Evolutionary conservation across 257 asterid species (phyloP).

Genomic region (Fraxinus quadrangulata): DNA sequence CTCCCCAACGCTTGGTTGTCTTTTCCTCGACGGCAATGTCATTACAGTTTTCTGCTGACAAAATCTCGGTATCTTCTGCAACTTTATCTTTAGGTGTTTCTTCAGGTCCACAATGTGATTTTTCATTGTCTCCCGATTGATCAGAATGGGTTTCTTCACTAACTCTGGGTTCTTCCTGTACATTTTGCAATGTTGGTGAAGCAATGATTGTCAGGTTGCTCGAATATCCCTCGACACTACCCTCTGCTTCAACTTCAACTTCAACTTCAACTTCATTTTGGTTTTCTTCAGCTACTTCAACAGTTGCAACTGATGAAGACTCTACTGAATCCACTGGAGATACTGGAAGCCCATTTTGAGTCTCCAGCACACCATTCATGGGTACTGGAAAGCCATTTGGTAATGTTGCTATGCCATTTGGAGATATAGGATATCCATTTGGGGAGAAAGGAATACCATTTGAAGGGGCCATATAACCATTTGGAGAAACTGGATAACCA

Average conservation of each 20-base stretch:
- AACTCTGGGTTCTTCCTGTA: constrained; percentile 31
- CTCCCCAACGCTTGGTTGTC: constrained; percentile 71
- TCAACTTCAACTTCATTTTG: constrained; percentile 18
- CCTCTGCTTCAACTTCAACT: constrained; percentile 29
- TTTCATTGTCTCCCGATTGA: constrained; percentile 35
- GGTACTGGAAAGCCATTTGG: constrained; percentile 39
- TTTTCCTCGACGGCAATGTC: constrained; percentile 39
- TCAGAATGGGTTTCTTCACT: constrained; percentile 35
- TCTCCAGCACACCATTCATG: constrained; percentile 37
- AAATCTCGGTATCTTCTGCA: constrained; percentile 31
- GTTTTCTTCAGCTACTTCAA: constrained; percentile 39
- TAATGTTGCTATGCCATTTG: constrained; percentile 38
- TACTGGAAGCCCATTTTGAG: constrained; percentile 39
- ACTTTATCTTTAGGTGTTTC: constrained; percentile 31
- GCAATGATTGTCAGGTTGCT: constrained; percentile 17
- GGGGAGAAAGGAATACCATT: constrained; percentile 42
- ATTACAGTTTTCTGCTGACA: constrained; percentile 30
- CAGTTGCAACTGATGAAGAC: constrained; percentile 39
- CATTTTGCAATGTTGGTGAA: constrained; percentile 24
- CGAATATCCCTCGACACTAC: constrained; percentile 30
- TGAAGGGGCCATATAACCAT: constrained; percentile 57
- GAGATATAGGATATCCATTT: constrained; percentile 45
- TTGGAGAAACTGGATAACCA: constrained; percentile 61
- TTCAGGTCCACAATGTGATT: constrained; percentile 30
- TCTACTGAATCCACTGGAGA: constrained; percentile 45